Evolutionary conservation across 192 early-diverging fungal genomes (phyloP), one percentile per base, ranked within the genome.

Genomic region (Chytriomyces sp.): DNA sequence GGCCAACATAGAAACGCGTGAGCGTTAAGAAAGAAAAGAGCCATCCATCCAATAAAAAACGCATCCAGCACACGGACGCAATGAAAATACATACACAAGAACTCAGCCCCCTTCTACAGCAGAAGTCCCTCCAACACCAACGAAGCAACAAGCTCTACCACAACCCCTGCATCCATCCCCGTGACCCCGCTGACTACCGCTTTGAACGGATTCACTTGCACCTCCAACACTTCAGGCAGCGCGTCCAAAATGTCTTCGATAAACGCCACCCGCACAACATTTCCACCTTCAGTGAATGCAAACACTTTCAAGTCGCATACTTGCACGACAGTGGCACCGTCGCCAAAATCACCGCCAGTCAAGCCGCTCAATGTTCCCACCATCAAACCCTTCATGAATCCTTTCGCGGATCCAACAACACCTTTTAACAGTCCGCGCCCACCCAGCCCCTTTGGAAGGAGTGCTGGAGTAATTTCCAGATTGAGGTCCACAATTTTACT

Each of bases 261-360:
- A n/a, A 16, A 73, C 16, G n/a, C n/a, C 2, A 73, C 71, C 9
- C 62, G 43, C 13, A 62, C 49, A 9, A 73, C 71, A 47, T 44
- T 61, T 7, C 60, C 71, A 10, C 44, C 28, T 43, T 18, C 28
- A 46, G 10, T 43, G 8, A n/a, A 47, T 8, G 60, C 71, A 73
- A 16, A 62, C 35, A 73, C 28, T 13, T 73, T 73, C 53, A 73
- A 16, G 8, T 48, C 71, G 16, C n/a, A 10, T n/a, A 73, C 45
- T 35, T 44, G n/a, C 13, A 73, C 18, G 16, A 73, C 71, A 9
- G 71, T 73, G n/a, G 59, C 16, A 28, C 61, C 61, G 44, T 73
- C 71, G 26, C 71, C 71, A 45, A 73, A 73, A 1, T 73, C 71
- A 7, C 71, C 71, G 8, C 71, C 71, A 7, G 18, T 73, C 10